Evolutionary conservation across 345 rosid species (phyloP).

Genomic region (Lumnitzera racemosa): DNA sequence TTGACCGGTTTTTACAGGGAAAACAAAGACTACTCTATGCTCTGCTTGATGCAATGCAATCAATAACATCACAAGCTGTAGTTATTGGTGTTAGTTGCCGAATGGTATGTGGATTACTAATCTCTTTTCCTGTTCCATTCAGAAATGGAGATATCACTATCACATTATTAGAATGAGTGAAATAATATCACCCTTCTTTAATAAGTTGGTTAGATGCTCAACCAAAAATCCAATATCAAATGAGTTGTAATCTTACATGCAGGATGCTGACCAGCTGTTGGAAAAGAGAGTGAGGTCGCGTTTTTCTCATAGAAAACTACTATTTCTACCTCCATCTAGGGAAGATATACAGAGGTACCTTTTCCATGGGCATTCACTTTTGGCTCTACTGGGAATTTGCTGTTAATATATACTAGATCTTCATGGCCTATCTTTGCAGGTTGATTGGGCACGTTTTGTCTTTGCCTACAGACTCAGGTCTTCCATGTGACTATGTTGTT

Average conservation of each 20-base stretch:
- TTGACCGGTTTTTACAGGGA: conserved; percentile 39
- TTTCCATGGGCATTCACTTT: not conserved
- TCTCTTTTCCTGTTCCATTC: not conserved
- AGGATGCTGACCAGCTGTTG: conserved; percentile 97
- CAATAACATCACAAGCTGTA: conserved; percentile 85
- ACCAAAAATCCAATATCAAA: not conserved
- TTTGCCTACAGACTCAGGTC: conserved; percentile 61
- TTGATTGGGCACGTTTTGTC: conserved; percentile 64
- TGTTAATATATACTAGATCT: not conserved
- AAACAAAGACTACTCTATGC: conserved; percentile 84
- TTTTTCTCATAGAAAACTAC: conserved; percentile 72
- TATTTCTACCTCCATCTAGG: conserved; percentile 75
- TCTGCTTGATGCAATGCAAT: conserved; percentile 92
- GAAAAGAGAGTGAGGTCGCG: conserved; percentile 96
- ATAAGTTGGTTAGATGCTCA: not conserved
- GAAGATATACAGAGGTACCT: conserved; percentile 62
- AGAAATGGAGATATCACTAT: not conserved
- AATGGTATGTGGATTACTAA: conserved; percentile 36
- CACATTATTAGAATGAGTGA: too few relatives aligned
- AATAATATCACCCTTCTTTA: not conserved
- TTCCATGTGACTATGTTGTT: conserved; percentile 49
- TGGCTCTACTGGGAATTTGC: not conserved
- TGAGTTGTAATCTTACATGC: conserved; percentile 1
- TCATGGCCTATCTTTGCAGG: conserved; percentile 35
- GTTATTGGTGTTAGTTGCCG: conserved; percentile 78